These are phyloP conservation scores for Aspergillus ustus DNA, from an alignment of 2,329 filamentous ascomycete species.

Conservation along the genomic window DNA sequence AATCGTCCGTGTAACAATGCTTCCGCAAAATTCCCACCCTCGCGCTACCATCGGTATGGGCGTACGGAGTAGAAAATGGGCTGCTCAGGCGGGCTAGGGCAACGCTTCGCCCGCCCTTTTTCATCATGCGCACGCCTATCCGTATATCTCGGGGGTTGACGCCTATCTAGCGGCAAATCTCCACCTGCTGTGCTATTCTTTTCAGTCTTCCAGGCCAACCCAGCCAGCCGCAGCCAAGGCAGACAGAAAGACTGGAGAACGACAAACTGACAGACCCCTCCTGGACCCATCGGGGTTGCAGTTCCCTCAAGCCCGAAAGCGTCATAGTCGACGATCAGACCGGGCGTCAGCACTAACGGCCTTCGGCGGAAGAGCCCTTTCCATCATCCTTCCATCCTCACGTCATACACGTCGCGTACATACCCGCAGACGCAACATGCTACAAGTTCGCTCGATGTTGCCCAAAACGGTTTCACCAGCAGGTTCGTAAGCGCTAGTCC, in stretches of 20 bases:
- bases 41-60: not conserved
- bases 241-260: not conserved
- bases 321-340: not conserved
- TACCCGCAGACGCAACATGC: not conserved
- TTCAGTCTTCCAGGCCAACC: not conserved
- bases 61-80: not conserved
- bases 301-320: not conserved
- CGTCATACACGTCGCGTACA: conserved; percentile 7
- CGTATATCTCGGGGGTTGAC: not conserved
- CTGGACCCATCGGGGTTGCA: not conserved
- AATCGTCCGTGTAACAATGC: conserved; percentile 15
- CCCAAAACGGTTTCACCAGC: conserved; percentile 9
- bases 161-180: not conserved
- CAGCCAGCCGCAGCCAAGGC: not conserved
- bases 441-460: conserved; percentile 11
- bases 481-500: conserved; percentile 15
- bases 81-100: not conserved
- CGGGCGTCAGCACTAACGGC: conserved; percentile 10
- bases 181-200: not conserved
- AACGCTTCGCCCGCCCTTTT: not conserved
- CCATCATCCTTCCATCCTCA: conserved; percentile 1
- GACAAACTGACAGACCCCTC: not conserved
- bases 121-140: not conserved
- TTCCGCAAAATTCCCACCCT: conserved; percentile 4
- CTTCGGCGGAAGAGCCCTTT: not conserved